Base-by-base conservation (phyloP, 2,329 filamentous ascomycete genomes). In the Hypomyces rosellus region DNA sequence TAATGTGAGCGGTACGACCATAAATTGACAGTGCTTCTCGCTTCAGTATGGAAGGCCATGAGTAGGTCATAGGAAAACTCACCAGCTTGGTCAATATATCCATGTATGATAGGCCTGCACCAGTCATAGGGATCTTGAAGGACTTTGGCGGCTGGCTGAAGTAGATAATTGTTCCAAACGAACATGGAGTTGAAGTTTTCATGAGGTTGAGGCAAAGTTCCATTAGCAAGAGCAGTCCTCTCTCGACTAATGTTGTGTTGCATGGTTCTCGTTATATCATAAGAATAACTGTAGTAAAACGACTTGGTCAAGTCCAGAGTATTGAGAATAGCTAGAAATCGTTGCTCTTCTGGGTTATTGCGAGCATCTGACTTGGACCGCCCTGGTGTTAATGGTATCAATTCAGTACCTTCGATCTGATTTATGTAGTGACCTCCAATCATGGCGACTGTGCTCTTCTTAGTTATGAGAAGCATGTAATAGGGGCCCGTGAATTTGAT, bases 241-340 rank as follows among this genome's bases (percentile, higher is more conserved):
- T 96, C 90, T 33, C 83, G 79, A 16, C 84, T 85, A 54, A 99
- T 90, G 61, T 99, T 99, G 62, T 92, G 84, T 66, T 99, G 93
- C 43, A 99, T 73, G 1, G 90, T 95, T 48, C 85, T 82, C 1
- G 93, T 99, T 58, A 97, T 87, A 64, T 99, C 89, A 70, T 99
- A 99, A 0, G 92, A 95, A 65, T 96, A 96, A 71, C 92, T 96
- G 73, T 96, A 99, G 69, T 99, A 99, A 67, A 99, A 99, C 0
- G 88, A 95, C 50, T 87, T 81, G 0, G 87, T 90, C 53, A 99
- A 72, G 65, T 99, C 93, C 33, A 99, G 76, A 58, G 95, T 95
- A 65, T 88, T 90, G 41, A 99, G 75, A 47, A 96, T 97, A 22
- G 82, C 80, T 34, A 97, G 76, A 62, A 95, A 97, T 25, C 92